Conservation (phyloP, 768 basidiomycete genomes). For the Hortiboletus flavorubellus region DNA sequence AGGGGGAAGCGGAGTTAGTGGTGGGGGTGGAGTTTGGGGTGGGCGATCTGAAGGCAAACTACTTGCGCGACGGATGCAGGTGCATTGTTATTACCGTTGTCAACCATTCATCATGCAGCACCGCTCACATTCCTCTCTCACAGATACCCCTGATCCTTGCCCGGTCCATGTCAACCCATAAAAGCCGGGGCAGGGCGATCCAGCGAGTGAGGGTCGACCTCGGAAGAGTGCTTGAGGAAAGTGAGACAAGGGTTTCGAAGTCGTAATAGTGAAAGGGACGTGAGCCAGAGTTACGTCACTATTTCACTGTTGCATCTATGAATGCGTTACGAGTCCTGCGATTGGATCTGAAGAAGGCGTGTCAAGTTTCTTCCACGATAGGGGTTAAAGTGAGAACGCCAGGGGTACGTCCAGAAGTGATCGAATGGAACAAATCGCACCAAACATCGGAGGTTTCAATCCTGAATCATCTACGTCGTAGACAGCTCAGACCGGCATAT, state of each 20-base stretch:
- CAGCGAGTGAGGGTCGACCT: no score
- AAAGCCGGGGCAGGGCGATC: no score
- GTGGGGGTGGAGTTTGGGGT: conserved; percentile 51
- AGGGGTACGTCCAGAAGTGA: conserved; percentile 44
- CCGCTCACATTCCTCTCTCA: not conserved
- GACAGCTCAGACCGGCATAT: not conserved
- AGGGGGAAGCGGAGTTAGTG: conserved; percentile 43
- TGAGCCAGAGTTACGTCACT: no score
- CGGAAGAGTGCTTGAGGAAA: no score
- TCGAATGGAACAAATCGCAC: conserved; percentile 40
- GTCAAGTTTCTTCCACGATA: not conserved
- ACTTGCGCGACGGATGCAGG: conserved; percentile 47
- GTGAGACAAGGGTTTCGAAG: no score
- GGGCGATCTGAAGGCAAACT: conserved; percentile 50
- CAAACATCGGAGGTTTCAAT: not conserved
- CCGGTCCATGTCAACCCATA: no score
- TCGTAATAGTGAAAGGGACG: no score
- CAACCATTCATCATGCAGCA: not conserved
- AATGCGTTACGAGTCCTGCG: conserved; percentile 22
- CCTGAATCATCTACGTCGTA: not conserved
- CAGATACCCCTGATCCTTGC: conserved; percentile 73
- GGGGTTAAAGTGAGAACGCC: not conserved
- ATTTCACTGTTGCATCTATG: no score
- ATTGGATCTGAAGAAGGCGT: conserved; percentile 51
- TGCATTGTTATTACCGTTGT: conserved; percentile 1